Conservation (phyloP, 1,139 yeast genomes). For the Meyerozyma sp. region DNA sequence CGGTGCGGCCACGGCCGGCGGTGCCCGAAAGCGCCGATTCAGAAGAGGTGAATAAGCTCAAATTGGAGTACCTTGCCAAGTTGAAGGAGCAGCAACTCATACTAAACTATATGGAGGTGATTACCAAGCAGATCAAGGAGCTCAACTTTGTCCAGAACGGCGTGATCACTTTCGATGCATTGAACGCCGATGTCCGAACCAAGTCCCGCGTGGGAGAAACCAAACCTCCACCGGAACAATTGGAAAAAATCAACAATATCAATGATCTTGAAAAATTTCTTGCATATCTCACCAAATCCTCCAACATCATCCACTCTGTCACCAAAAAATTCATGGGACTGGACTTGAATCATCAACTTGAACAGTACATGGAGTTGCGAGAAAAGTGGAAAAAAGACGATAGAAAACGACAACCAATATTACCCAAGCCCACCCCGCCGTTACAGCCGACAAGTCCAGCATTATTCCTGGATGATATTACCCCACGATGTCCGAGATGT, state of each 20-base stretch:
- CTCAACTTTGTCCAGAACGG: constrained; percentile 43
- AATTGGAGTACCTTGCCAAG: constrained; percentile 31
- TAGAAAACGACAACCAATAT: constrained; percentile 2
- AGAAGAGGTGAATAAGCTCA: constrained; percentile 12
- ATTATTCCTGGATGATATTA: not conserved
- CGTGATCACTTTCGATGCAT: constrained; percentile 41
- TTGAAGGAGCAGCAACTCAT: constrained; percentile 43
- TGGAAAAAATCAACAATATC: constrained; percentile 36
- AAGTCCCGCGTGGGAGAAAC: not conserved
- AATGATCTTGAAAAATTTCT: constrained; percentile 41
- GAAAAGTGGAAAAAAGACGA: constrained; percentile 17
- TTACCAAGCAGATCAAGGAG: constrained; percentile 42
- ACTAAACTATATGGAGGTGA: constrained; percentile 39
- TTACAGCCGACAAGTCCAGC: constrained; percentile 1
- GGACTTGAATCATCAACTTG: constrained; percentile 30
- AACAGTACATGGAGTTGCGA: constrained; percentile 26
- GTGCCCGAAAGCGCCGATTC: not conserved
- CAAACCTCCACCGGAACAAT: constrained; percentile 18
- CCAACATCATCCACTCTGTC: constrained; percentile 37
- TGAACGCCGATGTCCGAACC: constrained; percentile 15
- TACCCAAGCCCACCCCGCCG: constrained; percentile 7
- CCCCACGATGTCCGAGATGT: not conserved
- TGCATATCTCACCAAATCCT: constrained; percentile 34
- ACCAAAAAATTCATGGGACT: constrained; percentile 24
- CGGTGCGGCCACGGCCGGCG: not conserved